phyloP scores from a whole-genome alignment of 352 stramenopile genomes.

The Pythium utonaiense region DNA sequence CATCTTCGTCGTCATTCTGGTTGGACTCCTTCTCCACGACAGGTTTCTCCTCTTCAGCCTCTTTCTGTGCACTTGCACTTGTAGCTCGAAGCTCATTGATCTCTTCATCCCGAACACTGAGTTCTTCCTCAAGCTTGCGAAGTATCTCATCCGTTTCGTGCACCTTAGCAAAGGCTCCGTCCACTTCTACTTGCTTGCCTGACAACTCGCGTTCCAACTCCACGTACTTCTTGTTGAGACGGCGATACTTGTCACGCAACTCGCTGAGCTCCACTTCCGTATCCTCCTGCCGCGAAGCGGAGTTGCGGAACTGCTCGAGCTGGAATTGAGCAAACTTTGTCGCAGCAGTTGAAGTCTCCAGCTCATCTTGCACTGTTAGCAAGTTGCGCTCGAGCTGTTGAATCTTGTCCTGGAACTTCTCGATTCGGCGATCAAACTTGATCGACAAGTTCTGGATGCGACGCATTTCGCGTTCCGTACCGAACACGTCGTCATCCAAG shows the following conservation, averaged over 20 bases:
- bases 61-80: neutral
- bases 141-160: slow-evolving; percentile 16
- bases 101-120: neutral
- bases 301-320: slow-evolving; percentile 61
- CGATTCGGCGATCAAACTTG: slow-evolving; percentile 65
- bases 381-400: slow-evolving; percentile 67
- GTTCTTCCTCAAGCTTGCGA: slow-evolving; percentile 15
- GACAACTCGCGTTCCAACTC: slow-evolving; percentile 15
- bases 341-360: slow-evolving; percentile 72
- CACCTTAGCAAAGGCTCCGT: slow-evolving; percentile 15
- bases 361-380: slow-evolving; percentile 58
- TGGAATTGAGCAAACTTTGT: slow-evolving; percentile 84
- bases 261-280: slow-evolving; percentile 25
- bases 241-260: slow-evolving; percentile 20
- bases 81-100: neutral
- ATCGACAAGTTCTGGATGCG: slow-evolving; percentile 52
- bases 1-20: slow-evolving; percentile 11
- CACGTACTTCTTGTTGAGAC: slow-evolving; percentile 2
- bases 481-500: slow-evolving; percentile 30
- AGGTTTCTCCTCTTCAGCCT: neutral
- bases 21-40: neutral
- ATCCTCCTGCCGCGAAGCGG: slow-evolving; percentile 48
- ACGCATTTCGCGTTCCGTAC: slow-evolving; percentile 48
- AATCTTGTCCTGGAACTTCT: slow-evolving; percentile 68
- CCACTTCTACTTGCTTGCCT: slow-evolving; percentile 17